These are phyloP conservation scores for Erythrophleum fordii DNA, from an alignment of 306 rosid species.

Conservation along the genomic window DNA sequence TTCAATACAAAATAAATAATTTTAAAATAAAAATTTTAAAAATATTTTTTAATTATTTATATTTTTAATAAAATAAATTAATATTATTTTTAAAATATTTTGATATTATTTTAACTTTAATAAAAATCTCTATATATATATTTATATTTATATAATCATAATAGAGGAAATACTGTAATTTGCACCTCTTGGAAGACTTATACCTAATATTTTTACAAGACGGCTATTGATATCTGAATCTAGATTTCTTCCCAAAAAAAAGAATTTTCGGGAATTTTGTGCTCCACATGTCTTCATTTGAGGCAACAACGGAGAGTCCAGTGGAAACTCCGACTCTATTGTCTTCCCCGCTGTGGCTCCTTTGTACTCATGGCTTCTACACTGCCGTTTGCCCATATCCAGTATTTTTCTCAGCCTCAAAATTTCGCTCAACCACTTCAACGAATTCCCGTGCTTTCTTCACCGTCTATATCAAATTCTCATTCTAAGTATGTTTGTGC, in stretches of 20 bases:
- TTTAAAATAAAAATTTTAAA: no score
- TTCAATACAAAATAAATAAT: no score
- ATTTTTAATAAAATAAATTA: no score
- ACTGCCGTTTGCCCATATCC: conserved; percentile 42
- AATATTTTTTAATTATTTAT: no score
- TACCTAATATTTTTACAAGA: no score
- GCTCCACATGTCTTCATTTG: background rate
- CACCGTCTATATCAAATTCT: conserved; percentile 34
- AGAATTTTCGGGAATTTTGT: background rate
- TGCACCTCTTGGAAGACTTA: no score
- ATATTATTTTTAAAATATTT: no score
- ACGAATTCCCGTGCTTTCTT: conserved; percentile 15
- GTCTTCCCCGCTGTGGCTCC: background rate
- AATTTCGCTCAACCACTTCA: conserved; percentile 39
- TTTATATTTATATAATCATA: no score
- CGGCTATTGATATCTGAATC: no score
- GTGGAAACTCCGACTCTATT: background rate
- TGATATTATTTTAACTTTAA: no score
- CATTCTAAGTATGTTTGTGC: conserved; percentile 13
- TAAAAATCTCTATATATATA: no score
- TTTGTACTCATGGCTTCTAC: conserved; percentile 56
- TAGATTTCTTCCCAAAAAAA: background rate
- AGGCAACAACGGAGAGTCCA: background rate
- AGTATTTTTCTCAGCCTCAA: conserved; percentile 35
- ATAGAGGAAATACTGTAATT: no score